Percentiles rank a stretch among this genome's conserved stretches.
Evolutionary conservation across 257 asterid species (phyloP).

Genomic region (Solanum raphanifolium): DNA sequence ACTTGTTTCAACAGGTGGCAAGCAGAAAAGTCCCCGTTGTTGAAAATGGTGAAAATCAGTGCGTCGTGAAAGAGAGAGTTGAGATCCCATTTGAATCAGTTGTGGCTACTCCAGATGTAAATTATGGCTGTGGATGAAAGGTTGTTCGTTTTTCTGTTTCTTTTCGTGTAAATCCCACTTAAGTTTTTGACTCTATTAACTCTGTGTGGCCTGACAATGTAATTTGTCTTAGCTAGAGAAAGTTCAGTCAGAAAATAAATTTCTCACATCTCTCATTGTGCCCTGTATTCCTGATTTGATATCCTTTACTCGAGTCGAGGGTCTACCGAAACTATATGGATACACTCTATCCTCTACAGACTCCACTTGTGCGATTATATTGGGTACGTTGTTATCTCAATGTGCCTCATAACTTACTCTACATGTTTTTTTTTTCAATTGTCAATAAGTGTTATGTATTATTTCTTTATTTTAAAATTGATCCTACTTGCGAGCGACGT

Average conservation of each 20-base stretch:
- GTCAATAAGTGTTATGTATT: not conserved
- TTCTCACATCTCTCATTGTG: not conserved
- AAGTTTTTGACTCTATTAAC: constrained; percentile 1
- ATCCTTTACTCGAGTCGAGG: not conserved
- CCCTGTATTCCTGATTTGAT: not conserved
- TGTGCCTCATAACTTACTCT: not conserved
- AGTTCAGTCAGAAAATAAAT: not conserved
- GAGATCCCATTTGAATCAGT: constrained; percentile 70
- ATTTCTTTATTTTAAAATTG: not conserved
- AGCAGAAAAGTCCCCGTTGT: constrained; percentile 41
- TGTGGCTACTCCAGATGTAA: constrained; percentile 70
- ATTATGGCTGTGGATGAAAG: constrained; percentile 78
- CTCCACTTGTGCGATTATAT: not conserved
- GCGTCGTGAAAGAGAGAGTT: constrained; percentile 87
- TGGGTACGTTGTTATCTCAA: not conserved
- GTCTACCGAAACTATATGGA: not conserved
- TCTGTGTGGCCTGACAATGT: constrained; percentile 27
- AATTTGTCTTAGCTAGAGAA: constrained; percentile 5
- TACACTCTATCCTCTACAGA: not conserved
- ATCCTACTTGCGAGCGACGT: not conserved
- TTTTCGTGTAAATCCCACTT: not conserved
- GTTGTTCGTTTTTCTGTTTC: not conserved
- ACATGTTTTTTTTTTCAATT: not conserved
- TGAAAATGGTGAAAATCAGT: constrained; percentile 69
- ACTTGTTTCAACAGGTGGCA: constrained; percentile 26